These are phyloP conservation scores for Arthroderma sp. DNA, from an alignment of 2,329 filamentous ascomycete genomes.

Conservation along the genomic window DNA sequence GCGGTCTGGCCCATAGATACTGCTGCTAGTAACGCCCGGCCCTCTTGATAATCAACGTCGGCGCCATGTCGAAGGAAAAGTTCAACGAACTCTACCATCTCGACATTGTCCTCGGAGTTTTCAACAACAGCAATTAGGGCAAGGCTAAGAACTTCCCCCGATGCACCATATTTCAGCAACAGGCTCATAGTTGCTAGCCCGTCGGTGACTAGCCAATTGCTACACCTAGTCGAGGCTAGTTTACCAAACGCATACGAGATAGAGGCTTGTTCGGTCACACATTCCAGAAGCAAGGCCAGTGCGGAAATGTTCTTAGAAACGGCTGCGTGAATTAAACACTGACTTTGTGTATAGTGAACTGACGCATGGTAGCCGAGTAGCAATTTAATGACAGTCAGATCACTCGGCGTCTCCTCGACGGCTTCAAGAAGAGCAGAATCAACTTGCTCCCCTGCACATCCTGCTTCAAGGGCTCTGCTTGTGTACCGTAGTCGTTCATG, in stretches of 20 bases:
- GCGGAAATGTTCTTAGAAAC: conserved; percentile 7
- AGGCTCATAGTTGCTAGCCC: conserved; percentile 37
- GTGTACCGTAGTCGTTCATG: conserved; percentile 8
- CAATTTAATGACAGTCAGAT: conserved; percentile 31
- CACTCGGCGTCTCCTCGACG: conserved; percentile 10
- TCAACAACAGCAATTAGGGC: conserved; percentile 38
- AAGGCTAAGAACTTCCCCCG: conserved; percentile 28
- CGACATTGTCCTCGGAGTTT: conserved; percentile 26
- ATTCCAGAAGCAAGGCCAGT: conserved; percentile 9
- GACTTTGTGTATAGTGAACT: conserved; percentile 42
- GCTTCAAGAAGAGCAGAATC: conserved; percentile 10
- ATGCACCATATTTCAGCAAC: conserved; percentile 28
- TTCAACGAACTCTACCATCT: conserved; percentile 31
- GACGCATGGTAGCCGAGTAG: conserved; percentile 42
- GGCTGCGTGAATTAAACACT: conserved; percentile 30
- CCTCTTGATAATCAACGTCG: conserved; percentile 40
- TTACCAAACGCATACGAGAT: conserved; percentile 10
- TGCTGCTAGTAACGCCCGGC: conserved; percentile 38
- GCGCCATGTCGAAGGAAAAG: conserved; percentile 26
- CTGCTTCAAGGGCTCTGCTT: conserved; percentile 13
- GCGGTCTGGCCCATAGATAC: conserved; percentile 41
- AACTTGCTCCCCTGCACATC: conserved; percentile 6
- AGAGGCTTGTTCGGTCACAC: conserved; percentile 4
- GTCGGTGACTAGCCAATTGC: conserved; percentile 36
- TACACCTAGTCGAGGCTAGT: conserved; percentile 4